phyloP scores from a whole-genome alignment of 176 grass and related monocot genomes.

The Luzula sylvatica region DNA sequence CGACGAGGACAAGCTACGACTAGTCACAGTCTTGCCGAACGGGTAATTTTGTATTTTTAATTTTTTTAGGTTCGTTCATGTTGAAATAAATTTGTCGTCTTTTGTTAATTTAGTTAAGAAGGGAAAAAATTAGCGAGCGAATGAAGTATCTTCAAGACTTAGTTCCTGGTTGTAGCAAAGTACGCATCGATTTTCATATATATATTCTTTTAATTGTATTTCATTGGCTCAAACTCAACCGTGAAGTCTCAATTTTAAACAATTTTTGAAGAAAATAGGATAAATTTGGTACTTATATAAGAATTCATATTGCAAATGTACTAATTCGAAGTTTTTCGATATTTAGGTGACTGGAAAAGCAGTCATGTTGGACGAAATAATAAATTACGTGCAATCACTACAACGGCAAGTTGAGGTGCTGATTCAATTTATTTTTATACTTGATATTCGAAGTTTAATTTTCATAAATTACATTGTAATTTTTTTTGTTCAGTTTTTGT shows the following conservation, averaged over 20 bases:
- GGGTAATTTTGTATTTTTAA: constrained; percentile 25
- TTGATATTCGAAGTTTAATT: not conserved
- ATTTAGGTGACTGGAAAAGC: constrained; percentile 58
- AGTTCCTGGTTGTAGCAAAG: constrained; percentile 88
- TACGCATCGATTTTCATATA: too few species aligned
- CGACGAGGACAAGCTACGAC: constrained; percentile 72
- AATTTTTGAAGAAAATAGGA: too few species aligned
- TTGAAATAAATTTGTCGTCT: not conserved
- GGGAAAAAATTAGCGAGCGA: constrained; percentile 74
- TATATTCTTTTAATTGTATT: too few species aligned
- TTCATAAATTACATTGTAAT: too few species aligned
- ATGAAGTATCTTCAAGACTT: constrained; percentile 89
- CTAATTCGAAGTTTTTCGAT: too few species aligned
- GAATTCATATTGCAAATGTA: too few species aligned
- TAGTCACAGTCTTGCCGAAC: constrained; percentile 86
- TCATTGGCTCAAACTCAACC: too few species aligned
- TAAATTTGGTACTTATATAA: too few species aligned
- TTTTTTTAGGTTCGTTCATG: not conserved
- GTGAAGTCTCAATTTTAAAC: too few species aligned
- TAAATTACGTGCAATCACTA: constrained; percentile 74
- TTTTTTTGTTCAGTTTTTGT: constrained; percentile 58
- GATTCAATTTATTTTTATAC: not conserved
- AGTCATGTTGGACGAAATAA: constrained; percentile 76
- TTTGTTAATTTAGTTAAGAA: constrained; percentile 42
- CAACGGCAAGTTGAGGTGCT: constrained; percentile 71